Evolutionary conservation across 805 yeast genomes (phyloP).

Genomic region (Crinitomyces ghanaensis): DNA sequence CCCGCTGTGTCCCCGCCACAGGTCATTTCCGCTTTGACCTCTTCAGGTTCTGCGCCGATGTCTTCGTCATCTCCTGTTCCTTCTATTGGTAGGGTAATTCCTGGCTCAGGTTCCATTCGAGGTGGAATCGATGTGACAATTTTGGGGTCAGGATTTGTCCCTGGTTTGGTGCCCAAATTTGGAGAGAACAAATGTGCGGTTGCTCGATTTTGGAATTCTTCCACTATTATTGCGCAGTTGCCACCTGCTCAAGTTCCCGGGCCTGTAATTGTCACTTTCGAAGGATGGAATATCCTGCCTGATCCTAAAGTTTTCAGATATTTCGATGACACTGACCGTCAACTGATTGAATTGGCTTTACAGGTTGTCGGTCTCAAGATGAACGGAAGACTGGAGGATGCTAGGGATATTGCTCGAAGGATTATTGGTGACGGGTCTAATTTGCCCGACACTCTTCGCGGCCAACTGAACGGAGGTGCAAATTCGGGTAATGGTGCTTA

Average conservation of each 20-base stretch:
- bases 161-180: constrained; percentile 74
- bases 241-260: constrained; percentile 90
- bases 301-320: constrained; percentile 57
- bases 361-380: constrained; percentile 95
- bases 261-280: constrained; percentile 82
- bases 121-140: constrained; percentile 95
- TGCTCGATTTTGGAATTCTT: constrained; percentile 92
- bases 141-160: constrained; percentile 75
- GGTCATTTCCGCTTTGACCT: neutral
- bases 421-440: constrained; percentile 49
- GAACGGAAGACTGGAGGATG: constrained; percentile 94
- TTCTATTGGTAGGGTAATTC: constrained; percentile 73
- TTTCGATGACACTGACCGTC: constrained; percentile 90
- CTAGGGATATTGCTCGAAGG: constrained; percentile 82
- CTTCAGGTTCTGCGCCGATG: constrained; percentile 2
- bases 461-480: constrained; percentile 11
- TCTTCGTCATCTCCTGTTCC: constrained; percentile 36
- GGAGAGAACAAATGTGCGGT: constrained; percentile 47
- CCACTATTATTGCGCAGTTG: constrained; percentile 83
- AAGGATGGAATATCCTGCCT: constrained; percentile 35
- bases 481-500: too few species aligned
- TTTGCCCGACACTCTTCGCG: constrained; percentile 5
- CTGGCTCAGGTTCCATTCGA: constrained; percentile 87
- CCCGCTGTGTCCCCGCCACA: too few species aligned
- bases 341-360: constrained; percentile 84